Evolutionary conservation across 164 flowering plant species (phyloP).

Genomic region (Annona squamosa): DNA sequence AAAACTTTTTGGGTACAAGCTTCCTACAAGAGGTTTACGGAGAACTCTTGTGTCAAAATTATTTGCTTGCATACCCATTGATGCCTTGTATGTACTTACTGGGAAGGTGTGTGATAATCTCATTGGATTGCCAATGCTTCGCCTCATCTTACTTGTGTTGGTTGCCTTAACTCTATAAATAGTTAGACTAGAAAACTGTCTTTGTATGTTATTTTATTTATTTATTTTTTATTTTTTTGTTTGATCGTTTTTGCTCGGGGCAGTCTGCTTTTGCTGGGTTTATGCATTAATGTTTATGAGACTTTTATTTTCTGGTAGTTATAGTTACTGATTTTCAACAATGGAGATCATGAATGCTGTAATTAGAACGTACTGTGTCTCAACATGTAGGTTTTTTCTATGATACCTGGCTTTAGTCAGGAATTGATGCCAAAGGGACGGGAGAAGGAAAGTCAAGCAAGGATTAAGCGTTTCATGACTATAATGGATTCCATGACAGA

Average conservation of each 20-base stretch:
- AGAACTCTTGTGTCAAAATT: no score
- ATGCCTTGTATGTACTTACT: no score
- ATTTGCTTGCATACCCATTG: no score
- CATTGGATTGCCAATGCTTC: no score
- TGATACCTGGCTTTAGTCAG: slow-evolving; percentile 92
- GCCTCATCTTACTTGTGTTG: no score
- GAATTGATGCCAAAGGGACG: slow-evolving; percentile 96
- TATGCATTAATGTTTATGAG: neutral
- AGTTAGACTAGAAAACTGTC: no score
- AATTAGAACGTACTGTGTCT: neutral
- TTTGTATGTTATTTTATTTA: neutral
- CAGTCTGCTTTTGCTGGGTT: neutral
- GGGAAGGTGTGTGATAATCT: no score
- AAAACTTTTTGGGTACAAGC: no score
- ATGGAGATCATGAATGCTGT: neutral
- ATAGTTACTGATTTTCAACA: neutral
- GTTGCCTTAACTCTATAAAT: no score
- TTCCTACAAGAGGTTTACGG: no score
- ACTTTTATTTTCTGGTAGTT: neutral
- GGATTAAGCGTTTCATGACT: slow-evolving; percentile 95
- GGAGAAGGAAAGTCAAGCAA: slow-evolving; percentile 94
- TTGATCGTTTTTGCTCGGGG: neutral
- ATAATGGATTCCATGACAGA: slow-evolving; percentile 99
- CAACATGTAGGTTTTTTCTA: slow-evolving; percentile 65
- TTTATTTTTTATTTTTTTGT: neutral